Percentiles rank a stretch among this genome's conserved stretches.
phyloP scores from a whole-genome alignment of 2,329 filamentous ascomycete genomes.

The Penicillium sp. region DNA sequence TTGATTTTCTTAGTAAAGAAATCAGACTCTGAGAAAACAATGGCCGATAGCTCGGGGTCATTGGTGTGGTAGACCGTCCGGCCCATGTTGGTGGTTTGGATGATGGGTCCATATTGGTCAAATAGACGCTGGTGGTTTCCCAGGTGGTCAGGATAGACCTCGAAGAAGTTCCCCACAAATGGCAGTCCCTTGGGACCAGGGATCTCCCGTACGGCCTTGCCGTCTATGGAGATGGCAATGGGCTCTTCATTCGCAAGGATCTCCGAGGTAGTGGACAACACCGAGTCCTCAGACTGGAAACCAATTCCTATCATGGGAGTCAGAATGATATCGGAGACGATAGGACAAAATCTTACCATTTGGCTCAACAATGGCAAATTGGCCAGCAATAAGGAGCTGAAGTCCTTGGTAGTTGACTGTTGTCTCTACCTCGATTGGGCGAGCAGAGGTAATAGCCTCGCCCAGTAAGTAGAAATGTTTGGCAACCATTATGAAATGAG shows the following conservation, averaged over 20 bases:
- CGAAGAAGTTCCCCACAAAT: slow-evolving; percentile 52
- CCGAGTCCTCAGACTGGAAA: slow-evolving; percentile 17
- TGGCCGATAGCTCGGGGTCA: slow-evolving; percentile 46
- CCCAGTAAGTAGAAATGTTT: slow-evolving; percentile 21
- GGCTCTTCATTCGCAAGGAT: slow-evolving; percentile 8
- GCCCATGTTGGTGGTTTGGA: slow-evolving; percentile 55
- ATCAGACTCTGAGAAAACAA: slow-evolving; percentile 50
- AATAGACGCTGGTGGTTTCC: slow-evolving; percentile 57
- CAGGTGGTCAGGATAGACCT: slow-evolving; percentile 57
- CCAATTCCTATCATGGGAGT: slow-evolving; percentile 14
- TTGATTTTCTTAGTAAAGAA: slow-evolving; percentile 55
- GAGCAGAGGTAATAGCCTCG: slow-evolving; percentile 19
- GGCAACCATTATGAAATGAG: slow-evolving; percentile 10
- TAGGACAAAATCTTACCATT: slow-evolving; percentile 16
- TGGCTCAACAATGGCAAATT: slow-evolving; percentile 32
- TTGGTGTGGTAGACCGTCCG: slow-evolving; percentile 52
- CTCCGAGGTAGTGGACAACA: slow-evolving; percentile 7
- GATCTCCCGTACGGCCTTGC: slow-evolving; percentile 26
- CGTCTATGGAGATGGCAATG: slow-evolving; percentile 28
- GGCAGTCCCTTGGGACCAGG: slow-evolving; percentile 23
- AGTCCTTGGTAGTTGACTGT: slow-evolving; percentile 18
- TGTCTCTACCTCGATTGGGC: slow-evolving; percentile 20
- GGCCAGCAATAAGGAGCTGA: slow-evolving; percentile 22
- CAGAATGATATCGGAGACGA: not conserved
- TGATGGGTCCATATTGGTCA: slow-evolving; percentile 51